Evolutionary conservation across 805 yeast species (phyloP), one percentile per base, ranked within the genome.

Genomic region (Allodekkera sacchari): DNA sequence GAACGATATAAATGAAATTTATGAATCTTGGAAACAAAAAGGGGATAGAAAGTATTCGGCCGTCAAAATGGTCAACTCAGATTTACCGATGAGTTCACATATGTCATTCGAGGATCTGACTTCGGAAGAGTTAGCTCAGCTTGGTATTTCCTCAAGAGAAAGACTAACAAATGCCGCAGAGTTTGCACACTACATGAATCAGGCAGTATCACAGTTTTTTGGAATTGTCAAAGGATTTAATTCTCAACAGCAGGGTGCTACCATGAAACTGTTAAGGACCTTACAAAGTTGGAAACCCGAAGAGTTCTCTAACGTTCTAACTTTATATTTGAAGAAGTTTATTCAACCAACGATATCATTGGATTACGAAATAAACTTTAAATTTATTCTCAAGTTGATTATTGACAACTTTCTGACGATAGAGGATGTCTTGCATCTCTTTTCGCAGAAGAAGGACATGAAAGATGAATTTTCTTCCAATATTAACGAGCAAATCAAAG

Each of bases 261-360:
- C 43, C 9, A 22, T 34, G 3, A 33, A 37, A 8, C 39, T 52
- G 18, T 22, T 55, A 37, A 43, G 34, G 23, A 30, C 36, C 19
- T 33, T 69, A 52, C 48, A 64, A 53, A 37, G 35, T 33, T 66
- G 58, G 74, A 69, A 41, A 47, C 65, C 21, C 36, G 37, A 33
- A 8, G 59, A 53, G 17, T 57, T 58, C 35, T 36, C 35, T 4
- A 44, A 27, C 15, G 35, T 48, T 3, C 14, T 58, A 13, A 15
- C 38, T 4, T 36, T 41, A 14, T 51, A 55, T 39, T 31, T 57
- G 10, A 45, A 37, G 22, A 46, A 50, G 25, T 41, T 45, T 17
- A 36, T 55, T 0, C 34, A 49, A n/a, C 56, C 61, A 1, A 49
- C 59, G 0, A 28, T 57, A 12, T 44, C 56, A 14, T 36, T 58